Conservation (phyloP, 2,329 filamentous ascomycete genomes). For the Dactylonectria macrodidyma region DNA sequence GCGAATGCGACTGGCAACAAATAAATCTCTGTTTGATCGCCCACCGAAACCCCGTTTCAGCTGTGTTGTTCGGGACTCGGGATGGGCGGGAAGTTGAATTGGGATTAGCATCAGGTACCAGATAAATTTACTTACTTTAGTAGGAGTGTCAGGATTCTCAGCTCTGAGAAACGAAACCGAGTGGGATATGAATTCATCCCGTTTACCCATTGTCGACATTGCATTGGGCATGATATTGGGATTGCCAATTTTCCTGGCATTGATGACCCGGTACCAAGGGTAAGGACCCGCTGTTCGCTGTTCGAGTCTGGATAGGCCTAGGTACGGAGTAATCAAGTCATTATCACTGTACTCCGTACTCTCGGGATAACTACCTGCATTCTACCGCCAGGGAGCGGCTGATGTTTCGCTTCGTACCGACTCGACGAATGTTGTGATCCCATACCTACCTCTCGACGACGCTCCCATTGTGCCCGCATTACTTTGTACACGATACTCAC, state of each 20-base stretch:
- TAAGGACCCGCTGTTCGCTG: constrained; percentile 5
- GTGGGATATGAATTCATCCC: constrained; percentile 1
- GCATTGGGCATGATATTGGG: constrained; percentile 20
- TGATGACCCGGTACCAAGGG: constrained; percentile 16
- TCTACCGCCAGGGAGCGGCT: no score
- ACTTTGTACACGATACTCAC: neutral
- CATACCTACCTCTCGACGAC: neutral
- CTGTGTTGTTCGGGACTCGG: constrained; percentile 9
- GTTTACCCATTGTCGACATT: neutral
- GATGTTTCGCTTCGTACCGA: neutral
- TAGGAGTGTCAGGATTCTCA: no score
- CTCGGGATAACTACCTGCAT: no score
- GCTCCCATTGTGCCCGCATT: neutral
- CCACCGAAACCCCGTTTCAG: constrained; percentile 3
- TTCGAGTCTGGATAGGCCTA: neutral
- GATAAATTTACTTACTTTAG: neutral
- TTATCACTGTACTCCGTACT: no score
- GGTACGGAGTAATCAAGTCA: neutral
- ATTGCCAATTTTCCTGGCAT: constrained; percentile 20
- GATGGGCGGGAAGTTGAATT: neutral
- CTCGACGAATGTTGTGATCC: no score
- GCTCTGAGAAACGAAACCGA: no score
- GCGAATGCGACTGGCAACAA: neutral
- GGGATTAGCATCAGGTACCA: constrained; percentile 7
- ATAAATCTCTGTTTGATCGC: constrained; percentile 17